Percentiles rank a stretch among this genome's conserved stretches.
phyloP scores from a whole-genome alignment of 202 grass and related monocot species.

The Miscanthus sacchariflorus region DNA sequence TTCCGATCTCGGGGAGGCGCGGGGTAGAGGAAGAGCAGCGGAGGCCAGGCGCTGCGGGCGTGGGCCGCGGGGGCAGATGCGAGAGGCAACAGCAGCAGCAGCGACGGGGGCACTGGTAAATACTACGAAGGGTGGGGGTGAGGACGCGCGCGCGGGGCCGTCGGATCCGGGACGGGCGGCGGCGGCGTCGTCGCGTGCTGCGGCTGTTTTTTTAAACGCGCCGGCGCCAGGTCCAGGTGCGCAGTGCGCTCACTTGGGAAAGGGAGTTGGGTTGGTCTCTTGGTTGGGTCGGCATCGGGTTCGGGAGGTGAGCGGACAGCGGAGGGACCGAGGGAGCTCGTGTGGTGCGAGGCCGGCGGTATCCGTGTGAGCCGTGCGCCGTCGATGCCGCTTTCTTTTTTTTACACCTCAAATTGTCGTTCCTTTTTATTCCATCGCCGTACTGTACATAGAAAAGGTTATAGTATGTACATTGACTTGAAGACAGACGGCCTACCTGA shows the following conservation, averaged over 20 bases:
- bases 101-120: not conserved
- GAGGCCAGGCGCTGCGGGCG: conserved; percentile 2
- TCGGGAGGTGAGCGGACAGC: too few relatives aligned
- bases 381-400: not conserved
- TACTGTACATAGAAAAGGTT: too few relatives aligned
- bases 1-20: conserved; percentile 35
- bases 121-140: not conserved
- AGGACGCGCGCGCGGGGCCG: not conserved
- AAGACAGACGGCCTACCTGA: too few relatives aligned
- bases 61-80: conserved; percentile 12
- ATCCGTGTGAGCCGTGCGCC: not conserved
- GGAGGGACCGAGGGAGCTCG: too few relatives aligned
- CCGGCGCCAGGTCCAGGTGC: not conserved
- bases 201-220: conserved; percentile 6
- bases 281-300: too few relatives aligned
- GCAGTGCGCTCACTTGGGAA: too few relatives aligned
- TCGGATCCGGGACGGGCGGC: conserved; percentile 35
- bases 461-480: too few relatives aligned
- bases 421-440: too few relatives aligned
- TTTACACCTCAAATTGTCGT: too few relatives aligned
- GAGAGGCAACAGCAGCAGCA: not conserved
- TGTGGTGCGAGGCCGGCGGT: too few relatives aligned
- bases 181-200: not conserved
- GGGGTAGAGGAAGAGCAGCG: not conserved
- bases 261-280: too few relatives aligned